phyloP scores from a whole-genome alignment of 495 filamentous ascomycete genomes.

The Hyaloscypha hepaticicola region DNA sequence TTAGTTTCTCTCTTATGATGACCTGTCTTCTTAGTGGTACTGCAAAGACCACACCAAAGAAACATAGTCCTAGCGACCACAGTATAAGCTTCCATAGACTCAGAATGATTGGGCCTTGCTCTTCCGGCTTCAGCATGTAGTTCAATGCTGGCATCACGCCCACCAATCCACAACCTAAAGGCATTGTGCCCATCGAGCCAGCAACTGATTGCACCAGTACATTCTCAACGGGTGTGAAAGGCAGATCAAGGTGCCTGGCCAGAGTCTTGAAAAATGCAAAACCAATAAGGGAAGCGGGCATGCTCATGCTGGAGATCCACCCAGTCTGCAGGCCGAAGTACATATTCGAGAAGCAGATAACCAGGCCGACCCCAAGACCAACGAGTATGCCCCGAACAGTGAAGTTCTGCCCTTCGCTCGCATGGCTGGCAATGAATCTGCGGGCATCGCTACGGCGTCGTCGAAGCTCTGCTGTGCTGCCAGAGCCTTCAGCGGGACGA shows the following conservation, averaged over 20 bases:
- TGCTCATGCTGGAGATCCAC: constrained; percentile 68
- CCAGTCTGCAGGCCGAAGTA: constrained; percentile 98
- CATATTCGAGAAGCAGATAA: constrained; percentile 95
- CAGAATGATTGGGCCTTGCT: constrained; percentile 73
- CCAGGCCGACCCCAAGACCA: constrained; percentile 77
- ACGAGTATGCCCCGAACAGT: constrained; percentile 77
- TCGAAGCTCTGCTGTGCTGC: constrained; percentile 16
- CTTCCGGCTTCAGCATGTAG: constrained; percentile 71
- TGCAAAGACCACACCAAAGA: constrained; percentile 95
- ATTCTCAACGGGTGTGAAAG: constrained; percentile 94
- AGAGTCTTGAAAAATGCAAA: constrained; percentile 91
- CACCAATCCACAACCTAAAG: constrained; percentile 92
- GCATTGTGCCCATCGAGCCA: constrained; percentile 94
- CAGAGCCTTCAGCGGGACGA: constrained; percentile 14
- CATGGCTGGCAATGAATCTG: constrained; percentile 35
- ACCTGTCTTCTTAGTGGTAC: constrained; percentile 85
- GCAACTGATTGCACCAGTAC: constrained; percentile 97
- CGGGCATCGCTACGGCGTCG: constrained; percentile 39
- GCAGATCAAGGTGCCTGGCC: constrained; percentile 63
- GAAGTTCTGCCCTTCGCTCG: constrained; percentile 60
- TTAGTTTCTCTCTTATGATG: constrained; percentile 85
- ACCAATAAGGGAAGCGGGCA: constrained; percentile 94
- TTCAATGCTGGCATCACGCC: constrained; percentile 89
- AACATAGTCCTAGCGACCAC: constrained; percentile 88
- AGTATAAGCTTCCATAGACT: constrained; percentile 74